phyloP scores from a whole-genome alignment of 1,139 yeast genomes.

The Candida pseudoviswanathii region DNA sequence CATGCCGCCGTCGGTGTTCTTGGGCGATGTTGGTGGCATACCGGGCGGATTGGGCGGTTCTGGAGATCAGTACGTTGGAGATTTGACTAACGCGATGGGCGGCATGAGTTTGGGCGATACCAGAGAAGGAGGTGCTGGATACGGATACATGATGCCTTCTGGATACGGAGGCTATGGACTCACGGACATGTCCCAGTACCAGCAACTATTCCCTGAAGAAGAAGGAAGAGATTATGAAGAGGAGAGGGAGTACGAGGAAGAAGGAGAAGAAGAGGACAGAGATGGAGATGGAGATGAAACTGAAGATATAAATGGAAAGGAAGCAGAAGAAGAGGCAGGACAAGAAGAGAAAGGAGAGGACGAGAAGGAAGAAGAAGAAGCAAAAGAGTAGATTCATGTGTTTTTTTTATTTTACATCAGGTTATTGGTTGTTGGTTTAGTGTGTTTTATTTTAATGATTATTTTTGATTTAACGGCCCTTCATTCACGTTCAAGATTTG shows the following conservation, averaged over 20 bases:
- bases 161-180: slow-evolving; percentile 14
- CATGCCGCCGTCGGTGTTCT: slow-evolving; percentile 2
- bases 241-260: slow-evolving; percentile 1
- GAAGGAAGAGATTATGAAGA: slow-evolving; percentile 3
- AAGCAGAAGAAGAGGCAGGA: neutral
- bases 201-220: slow-evolving; percentile 14
- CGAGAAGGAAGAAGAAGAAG: neutral
- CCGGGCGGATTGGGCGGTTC: too few species aligned
- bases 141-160: slow-evolving; percentile 16
- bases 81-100: slow-evolving; percentile 21
- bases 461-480: neutral
- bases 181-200: slow-evolving; percentile 13
- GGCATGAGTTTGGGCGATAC: slow-evolving; percentile 18
- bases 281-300: neutral
- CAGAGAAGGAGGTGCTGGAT: slow-evolving; percentile 4
- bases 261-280: neutral
- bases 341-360: neutral
- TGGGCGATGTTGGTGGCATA: neutral
- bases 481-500: neutral
- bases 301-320: too few species aligned
- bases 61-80: slow-evolving; percentile 10
- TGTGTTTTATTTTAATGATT: neutral
- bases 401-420: too few species aligned
- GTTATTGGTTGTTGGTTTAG: too few species aligned
- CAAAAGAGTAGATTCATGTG: neutral